A percentile compares a stretch with the other conserved stretches of the same genome.
These are phyloP conservation scores for Salix caprea DNA, from an alignment of 345 rosid species.

Conservation along the genomic window DNA sequence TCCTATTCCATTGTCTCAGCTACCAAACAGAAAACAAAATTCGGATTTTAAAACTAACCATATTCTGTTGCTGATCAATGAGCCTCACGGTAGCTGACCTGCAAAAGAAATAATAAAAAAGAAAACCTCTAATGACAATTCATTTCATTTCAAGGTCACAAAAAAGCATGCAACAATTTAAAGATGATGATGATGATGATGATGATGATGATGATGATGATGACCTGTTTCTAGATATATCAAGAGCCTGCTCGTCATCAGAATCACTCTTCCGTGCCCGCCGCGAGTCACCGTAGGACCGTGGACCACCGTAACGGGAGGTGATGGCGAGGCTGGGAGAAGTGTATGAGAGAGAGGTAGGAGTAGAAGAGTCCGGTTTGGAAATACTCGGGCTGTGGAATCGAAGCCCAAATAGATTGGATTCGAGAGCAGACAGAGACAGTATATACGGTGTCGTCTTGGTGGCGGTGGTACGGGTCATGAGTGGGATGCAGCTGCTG, in stretches of 20 bases:
- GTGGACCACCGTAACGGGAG: slow-evolving; percentile 56
- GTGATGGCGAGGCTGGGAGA: slow-evolving; percentile 26
- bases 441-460: slow-evolving; percentile 18
- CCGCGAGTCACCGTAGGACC: slow-evolving; percentile 37
- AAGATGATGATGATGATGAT: too few relatives aligned
- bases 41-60: slow-evolving; percentile 46
- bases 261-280: slow-evolving; percentile 42
- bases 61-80: slow-evolving; percentile 65
- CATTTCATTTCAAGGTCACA: neutral
- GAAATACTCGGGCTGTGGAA: slow-evolving; percentile 22
- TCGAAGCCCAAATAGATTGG: slow-evolving; percentile 47
- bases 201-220: neutral
- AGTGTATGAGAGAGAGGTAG: slow-evolving; percentile 13
- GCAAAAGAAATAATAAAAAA: slow-evolving; percentile 3
- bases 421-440: slow-evolving; percentile 34
- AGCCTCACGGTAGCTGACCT: slow-evolving; percentile 83
- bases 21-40: slow-evolving; percentile 9
- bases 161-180: neutral
- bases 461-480: slow-evolving; percentile 12
- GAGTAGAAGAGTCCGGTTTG: slow-evolving; percentile 12
- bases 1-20: neutral
- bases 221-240: slow-evolving; percentile 53
- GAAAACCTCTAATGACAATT: slow-evolving; percentile 1
- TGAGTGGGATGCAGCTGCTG: slow-evolving; percentile 29
- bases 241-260: slow-evolving; percentile 62